Evolutionary conservation across 495 filamentous ascomycete genomes (phyloP), one percentile per base, ranked within the genome.

Genomic region (Rhypophila decipiens): DNA sequence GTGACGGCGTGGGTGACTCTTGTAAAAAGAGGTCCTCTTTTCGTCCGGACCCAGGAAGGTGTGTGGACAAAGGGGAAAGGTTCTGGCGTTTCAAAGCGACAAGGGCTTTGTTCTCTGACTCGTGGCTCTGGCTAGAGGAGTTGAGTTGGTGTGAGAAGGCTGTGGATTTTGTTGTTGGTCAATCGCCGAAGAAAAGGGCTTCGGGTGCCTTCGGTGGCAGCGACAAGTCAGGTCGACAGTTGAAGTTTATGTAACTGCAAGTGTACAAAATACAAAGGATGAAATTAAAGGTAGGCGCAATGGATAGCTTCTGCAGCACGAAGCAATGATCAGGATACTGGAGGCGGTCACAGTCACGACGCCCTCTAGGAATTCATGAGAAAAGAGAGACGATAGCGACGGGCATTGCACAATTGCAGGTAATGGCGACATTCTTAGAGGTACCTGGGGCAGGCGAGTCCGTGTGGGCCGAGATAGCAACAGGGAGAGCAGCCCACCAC

Each of bases 381-480:
- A 42, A 24, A 34, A 42, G 41, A 44, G 39, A 48, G 29, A 24
- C 15, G 42, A 35, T 29, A 24, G n/a, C n/a, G 24, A 13, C 27
- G 27, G 27, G 13, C 27, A 31, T 31, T 31, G 27, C 10, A 41
- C 33, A 13, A 23, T 17, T 17, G 8, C 10, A 7, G 35, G 35
- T 37, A 15, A 37, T 35, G 49, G 42, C 40, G 49, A 47, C 50
- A 50, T 58, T 52, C 58, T 55, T 50, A 33, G 43, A 37, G 42
- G 44, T 43, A 42, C 17, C 49, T 39, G 41, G 38, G 52, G 46
- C 43, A 50, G 27, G 33, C n/a, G 24, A 46, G 46, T 43, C 46
- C 39, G 44, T 53, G 44, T 53, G 50, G 44, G 50, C 50, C 39
- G 39, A 44, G 44, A 53, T 47, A 44, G 50, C 39, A 18, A 51